phyloP scores from a whole-genome alignment of 1,284 basidiomycete species.

The Serendipita sp. region DNA sequence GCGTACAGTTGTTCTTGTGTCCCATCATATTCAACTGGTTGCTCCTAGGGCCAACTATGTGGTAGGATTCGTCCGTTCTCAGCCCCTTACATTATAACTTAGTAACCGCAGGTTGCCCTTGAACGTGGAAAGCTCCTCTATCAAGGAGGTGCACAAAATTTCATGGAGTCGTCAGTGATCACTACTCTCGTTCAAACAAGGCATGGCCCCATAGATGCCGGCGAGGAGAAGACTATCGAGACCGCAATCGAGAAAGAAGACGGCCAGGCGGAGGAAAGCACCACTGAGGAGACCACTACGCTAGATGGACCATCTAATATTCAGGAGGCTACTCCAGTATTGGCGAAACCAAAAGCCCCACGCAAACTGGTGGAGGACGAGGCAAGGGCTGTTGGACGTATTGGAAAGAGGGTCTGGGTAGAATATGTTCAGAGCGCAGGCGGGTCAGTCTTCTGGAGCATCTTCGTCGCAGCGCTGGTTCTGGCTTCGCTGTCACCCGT shows the following conservation, averaged over 20 bases:
- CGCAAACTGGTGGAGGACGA: conserved; percentile 87
- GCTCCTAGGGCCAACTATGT: background rate
- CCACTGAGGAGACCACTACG: conserved; percentile 18
- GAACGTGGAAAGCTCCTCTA: conserved; percentile 78
- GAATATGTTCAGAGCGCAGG: conserved; percentile 67
- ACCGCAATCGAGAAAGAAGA: conserved; percentile 24
- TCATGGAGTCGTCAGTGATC: conserved; percentile 54
- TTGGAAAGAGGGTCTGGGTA: conserved; percentile 65
- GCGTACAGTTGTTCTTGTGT: conserved; percentile 75
- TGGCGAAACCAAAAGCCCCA: conserved; percentile 46
- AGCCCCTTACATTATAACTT: background rate
- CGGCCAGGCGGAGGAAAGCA: conserved; percentile 26
- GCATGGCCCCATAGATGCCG: conserved; percentile 20
- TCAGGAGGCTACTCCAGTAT: conserved; percentile 23
- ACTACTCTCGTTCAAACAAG: conserved; percentile 46
- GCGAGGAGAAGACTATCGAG: conserved; percentile 27
- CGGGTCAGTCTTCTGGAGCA: conserved; percentile 50
- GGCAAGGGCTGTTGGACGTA: conserved; percentile 71
- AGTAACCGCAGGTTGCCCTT: conserved; percentile 38
- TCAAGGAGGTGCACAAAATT: conserved; percentile 51
- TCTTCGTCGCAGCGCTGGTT: conserved; percentile 45
- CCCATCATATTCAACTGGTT: conserved; percentile 45
- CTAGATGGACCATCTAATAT: conserved; percentile 8
- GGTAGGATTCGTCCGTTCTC: background rate
- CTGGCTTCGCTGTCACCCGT: conserved; percentile 63